A percentile compares a stretch with the other conserved stretches of the same genome.
These are phyloP conservation scores for Chloris gayana DNA, from an alignment of 176 grass and related monocot species.

Conservation along the genomic window DNA sequence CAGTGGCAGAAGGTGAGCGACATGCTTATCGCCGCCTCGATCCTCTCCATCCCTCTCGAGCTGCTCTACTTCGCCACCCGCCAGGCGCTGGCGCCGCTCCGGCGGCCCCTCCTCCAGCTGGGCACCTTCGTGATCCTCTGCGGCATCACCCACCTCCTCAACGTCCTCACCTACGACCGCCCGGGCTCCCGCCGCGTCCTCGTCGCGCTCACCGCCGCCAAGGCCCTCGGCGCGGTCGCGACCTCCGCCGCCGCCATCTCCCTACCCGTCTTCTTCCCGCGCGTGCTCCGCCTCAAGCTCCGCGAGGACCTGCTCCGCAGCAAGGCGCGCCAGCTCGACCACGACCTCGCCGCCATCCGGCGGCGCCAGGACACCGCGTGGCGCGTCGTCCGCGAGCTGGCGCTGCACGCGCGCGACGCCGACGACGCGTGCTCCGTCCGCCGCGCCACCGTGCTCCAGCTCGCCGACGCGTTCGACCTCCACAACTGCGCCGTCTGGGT, in stretches of 20 bases:
- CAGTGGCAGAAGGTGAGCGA: slow-evolving; percentile 37
- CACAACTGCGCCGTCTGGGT: slow-evolving; percentile 32
- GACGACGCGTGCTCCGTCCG: slow-evolving; percentile 13
- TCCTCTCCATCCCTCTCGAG: slow-evolving; percentile 14
- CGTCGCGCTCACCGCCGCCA: slow-evolving; percentile 48
- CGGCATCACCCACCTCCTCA: slow-evolving; percentile 70
- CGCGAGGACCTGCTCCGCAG: slow-evolving; percentile 54
- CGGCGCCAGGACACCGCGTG: slow-evolving; percentile 61
- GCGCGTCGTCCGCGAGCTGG: slow-evolving; percentile 62
- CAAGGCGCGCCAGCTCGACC: slow-evolving; percentile 58
- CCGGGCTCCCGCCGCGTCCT: slow-evolving; percentile 50
- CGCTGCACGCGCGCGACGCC: slow-evolving; percentile 40
- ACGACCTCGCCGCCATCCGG: slow-evolving; percentile 55
- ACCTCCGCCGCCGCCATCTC: slow-evolving; percentile 58
- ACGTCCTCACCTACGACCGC: slow-evolving; percentile 51
- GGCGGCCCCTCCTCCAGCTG: slow-evolving; percentile 15
- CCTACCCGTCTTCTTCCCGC: slow-evolving; percentile 64
- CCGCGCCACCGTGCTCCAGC: slow-evolving; percentile 12
- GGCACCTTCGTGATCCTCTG: slow-evolving; percentile 52
- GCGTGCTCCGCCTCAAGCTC: slow-evolving; percentile 64
- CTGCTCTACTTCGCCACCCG: slow-evolving; percentile 27
- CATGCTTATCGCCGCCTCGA: slow-evolving; percentile 18
- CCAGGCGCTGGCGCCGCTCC: slow-evolving; percentile 24
- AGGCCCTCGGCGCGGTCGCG: slow-evolving; percentile 51
- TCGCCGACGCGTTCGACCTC: slow-evolving; percentile 8